Percentiles rank a stretch among this genome's conserved stretches.
phyloP scores from a whole-genome alignment of 495 filamentous ascomycete genomes.

The Tuber indicum region DNA sequence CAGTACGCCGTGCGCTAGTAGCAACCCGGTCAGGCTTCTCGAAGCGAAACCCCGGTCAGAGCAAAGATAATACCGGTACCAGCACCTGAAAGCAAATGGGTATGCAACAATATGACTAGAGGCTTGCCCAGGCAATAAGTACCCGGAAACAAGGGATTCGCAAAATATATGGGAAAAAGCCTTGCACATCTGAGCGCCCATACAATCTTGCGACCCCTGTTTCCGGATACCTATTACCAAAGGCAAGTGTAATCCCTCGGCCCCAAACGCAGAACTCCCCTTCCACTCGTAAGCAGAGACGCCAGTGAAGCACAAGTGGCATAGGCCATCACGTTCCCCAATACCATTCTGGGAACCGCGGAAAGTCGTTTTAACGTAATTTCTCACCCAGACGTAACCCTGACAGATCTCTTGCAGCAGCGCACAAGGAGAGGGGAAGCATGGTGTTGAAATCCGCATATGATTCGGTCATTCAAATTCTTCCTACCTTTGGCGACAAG shows the following conservation, averaged over 20 bases:
- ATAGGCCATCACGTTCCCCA: background rate
- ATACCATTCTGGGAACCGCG: background rate
- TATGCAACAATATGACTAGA: too few relatives aligned
- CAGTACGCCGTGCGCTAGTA: background rate
- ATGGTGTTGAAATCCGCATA: background rate
- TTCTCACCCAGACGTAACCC: background rate
- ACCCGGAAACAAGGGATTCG: too few relatives aligned
- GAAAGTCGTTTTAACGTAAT: background rate
- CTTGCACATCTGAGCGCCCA: too few relatives aligned
- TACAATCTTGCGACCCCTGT: too few relatives aligned
- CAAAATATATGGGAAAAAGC: too few relatives aligned
- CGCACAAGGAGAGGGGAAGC: background rate
- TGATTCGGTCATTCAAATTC: background rate
- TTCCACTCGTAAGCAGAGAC: background rate
- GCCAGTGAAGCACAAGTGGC: background rate
- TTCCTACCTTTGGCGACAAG: background rate
- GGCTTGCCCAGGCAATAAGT: too few relatives aligned
- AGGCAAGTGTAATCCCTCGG: background rate
- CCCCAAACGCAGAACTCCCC: background rate
- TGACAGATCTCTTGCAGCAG: background rate
- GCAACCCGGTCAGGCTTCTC: background rate
- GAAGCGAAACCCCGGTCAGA: background rate
- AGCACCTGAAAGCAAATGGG: background rate
- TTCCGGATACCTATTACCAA: background rate
- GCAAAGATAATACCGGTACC: background rate